These are phyloP conservation scores for Calonectria ilicicola DNA, from an alignment of 2,329 filamentous ascomycete species.

Conservation along the genomic window DNA sequence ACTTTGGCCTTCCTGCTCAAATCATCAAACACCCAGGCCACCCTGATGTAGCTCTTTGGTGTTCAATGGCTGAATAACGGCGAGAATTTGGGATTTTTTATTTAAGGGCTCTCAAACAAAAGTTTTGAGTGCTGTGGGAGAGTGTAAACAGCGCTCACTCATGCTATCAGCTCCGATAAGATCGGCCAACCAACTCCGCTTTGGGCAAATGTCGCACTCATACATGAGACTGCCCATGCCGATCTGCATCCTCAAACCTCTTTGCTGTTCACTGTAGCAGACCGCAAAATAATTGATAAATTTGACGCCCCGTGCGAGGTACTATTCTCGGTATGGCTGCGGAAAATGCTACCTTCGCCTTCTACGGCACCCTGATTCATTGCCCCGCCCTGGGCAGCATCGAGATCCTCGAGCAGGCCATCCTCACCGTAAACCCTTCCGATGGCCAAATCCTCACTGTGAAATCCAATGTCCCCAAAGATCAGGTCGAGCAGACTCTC, in stretches of 20 bases:
- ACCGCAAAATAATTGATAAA: background rate
- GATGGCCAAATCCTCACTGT: constrained; percentile 42
- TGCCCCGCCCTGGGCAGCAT: constrained; percentile 48
- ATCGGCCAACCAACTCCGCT: constrained; percentile 18
- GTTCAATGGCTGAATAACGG: background rate
- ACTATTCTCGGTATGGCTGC: background rate
- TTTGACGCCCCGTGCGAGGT: background rate
- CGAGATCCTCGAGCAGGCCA: constrained; percentile 52
- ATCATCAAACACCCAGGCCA: background rate
- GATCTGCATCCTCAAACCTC: background rate
- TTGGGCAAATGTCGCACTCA: constrained; percentile 8
- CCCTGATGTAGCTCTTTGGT: too few relatives aligned
- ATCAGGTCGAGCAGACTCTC: constrained; percentile 30
- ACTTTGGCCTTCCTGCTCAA: too few relatives aligned
- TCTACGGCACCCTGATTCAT: constrained; percentile 58
- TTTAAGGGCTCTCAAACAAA: background rate
- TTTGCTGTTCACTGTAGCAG: too few relatives aligned
- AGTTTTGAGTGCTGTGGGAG: background rate
- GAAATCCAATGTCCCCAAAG: constrained; percentile 24
- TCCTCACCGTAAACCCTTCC: constrained; percentile 46
- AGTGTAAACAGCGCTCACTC: background rate
- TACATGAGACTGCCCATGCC: background rate
- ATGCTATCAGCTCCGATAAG: constrained; percentile 19
- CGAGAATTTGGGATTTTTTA: background rate
- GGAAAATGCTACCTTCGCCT: constrained; percentile 33